Evolutionary conservation across 768 basidiomycete genomes (phyloP), one percentile per base, ranked within the genome.

Genomic region (Strobilomyces dryophilus): DNA sequence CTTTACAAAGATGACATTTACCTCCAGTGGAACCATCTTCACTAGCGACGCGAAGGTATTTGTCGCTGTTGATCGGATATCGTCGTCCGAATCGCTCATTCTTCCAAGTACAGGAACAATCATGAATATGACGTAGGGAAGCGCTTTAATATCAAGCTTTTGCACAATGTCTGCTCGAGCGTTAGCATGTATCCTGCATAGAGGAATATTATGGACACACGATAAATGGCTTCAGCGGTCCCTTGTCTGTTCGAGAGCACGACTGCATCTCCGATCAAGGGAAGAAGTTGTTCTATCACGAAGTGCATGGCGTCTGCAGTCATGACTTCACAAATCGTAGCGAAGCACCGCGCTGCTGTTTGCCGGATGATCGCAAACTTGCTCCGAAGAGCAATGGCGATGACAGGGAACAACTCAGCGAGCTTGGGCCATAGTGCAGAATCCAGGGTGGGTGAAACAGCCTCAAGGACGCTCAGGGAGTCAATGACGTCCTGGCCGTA

Each of bases 1-100:
- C 15, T 47, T 18, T 27, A 41, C 20, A 39, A 12, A n/a, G 8
- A 12, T 24, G 35, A 5, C 20, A 61, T 77, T 55, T 56, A 93
- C 94, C 81, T 98, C 97, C 0, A 99, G 77, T 6, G 97, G 97
- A 12, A 98, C 92, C 89, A 99, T 95, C 75, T 98, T 98, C 56
- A 99, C 92, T 17, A 99, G 74, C 0, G 92, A 89, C 0, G 97
- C 97, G 64, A 99, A 99, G 0, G 94, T 95, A 65, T 93, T 94
- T n/a, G 97, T 98, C 4, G 97, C 87, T 2, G 92, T 84, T 27
- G 95, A 83, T 26, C 97, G 87, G 39, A 97, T 88, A 54, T 91
- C 89, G 55, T 94, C 92, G 62, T 98, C 86, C 5, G 83, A 66
- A 68, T 99, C 97, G 61, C 93, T 98, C 97, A 98, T 99, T 34